phyloP scores from a whole-genome alignment of 2,329 filamentous ascomycete genomes.

The Hypoxylon sp. region DNA sequence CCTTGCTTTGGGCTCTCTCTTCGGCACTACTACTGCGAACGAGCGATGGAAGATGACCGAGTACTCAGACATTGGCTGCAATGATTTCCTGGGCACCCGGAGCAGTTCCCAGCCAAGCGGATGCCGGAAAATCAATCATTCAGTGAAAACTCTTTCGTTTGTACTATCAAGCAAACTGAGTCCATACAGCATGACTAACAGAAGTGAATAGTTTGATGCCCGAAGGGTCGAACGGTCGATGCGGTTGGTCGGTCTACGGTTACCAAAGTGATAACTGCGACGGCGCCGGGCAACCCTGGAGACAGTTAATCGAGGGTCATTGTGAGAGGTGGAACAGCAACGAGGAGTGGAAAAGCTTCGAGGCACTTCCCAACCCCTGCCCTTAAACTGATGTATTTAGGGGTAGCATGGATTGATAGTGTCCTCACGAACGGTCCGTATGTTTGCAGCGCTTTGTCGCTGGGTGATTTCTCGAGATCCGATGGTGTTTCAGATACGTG shows the following conservation, averaged over 20 bases:
- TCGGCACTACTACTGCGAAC: background rate
- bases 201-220: background rate
- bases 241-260: background rate
- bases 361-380: background rate
- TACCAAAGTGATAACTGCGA: background rate
- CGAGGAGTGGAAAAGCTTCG: background rate
- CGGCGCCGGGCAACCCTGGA: background rate
- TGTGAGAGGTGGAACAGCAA: background rate
- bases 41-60: background rate
- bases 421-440: background rate
- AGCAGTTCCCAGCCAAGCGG: background rate
- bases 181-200: background rate
- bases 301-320: background rate
- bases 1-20: background rate
- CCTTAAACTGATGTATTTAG: background rate
- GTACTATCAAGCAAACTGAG: background rate
- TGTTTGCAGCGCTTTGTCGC: background rate
- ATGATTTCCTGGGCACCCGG: conserved; percentile 1
- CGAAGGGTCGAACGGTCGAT: background rate
- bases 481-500: background rate
- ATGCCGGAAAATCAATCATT: background rate
- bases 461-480: background rate
- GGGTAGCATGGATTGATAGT: background rate
- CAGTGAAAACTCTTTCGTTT: background rate
- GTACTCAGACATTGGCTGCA: conserved; percentile 1